Evolutionary conservation across 805 yeast species (phyloP), one percentile per base, ranked within the genome.

Genomic region (Wickerhamomyces alni): DNA sequence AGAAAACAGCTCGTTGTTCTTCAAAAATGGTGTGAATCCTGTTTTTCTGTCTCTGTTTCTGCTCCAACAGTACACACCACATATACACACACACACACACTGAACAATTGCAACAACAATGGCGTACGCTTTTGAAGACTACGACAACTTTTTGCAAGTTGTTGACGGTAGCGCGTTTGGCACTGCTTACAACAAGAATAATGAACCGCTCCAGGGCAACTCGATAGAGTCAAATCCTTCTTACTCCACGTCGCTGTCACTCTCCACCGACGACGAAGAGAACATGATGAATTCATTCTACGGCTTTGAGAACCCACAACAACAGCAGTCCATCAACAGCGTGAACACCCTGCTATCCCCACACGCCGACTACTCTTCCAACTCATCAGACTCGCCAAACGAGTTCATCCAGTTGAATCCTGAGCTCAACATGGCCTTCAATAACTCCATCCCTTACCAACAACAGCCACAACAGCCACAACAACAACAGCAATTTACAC

Each of bases 51-150:
- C 21, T 7, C 17, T 8, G n/a, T n/a, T n/a, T n/a, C n/a, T n/a
- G n/a, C n/a, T n/a, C n/a, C n/a, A n/a, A n/a, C n/a, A n/a, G n/a
- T n/a, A n/a, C n/a, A n/a, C n/a, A n/a, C n/a, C n/a, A n/a, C n/a
- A n/a, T n/a, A n/a, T n/a, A n/a, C n/a, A n/a, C n/a, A n/a, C n/a
- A n/a, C n/a, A n/a, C n/a, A n/a, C n/a, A n/a, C n/a, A n/a, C n/a
- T n/a, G n/a, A n/a, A n/a, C n/a, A n/a, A n/a, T n/a, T n/a, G n/a
- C n/a, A n/a, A 9, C 1, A 17, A 25, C 32, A 8, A 58, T 55
- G 59, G 27, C 59, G 1, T 50, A 56, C 43, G 46, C 58, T 1
- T 56, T 58, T 38, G 61, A 58, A 22, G 61, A 58, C 42, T 57
- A 58, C 43, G 63, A 57, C 34, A 52, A 57, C 29, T 54, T 58